Evolutionary conservation across 2,329 filamentous ascomycete genomes (phyloP), one percentile per base, ranked within the genome.

Genomic region (Microdochium nivale): DNA sequence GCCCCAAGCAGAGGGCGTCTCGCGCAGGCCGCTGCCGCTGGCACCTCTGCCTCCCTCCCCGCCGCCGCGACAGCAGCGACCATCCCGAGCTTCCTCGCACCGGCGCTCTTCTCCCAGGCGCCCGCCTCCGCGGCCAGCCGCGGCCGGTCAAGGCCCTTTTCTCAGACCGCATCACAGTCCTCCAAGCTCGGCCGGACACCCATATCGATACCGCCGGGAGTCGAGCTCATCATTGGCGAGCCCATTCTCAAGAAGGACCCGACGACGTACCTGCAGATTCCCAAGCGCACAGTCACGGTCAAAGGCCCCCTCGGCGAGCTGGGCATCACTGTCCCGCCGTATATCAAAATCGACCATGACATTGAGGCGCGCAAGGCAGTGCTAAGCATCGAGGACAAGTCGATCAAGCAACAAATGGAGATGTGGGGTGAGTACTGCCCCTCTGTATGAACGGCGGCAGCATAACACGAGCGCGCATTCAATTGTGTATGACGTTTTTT

Each of bases 171-270:
- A 50, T 70, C 71, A 65, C 76, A 78, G 59, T 71, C 76, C 53
- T 96, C 92, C 46, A 94, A 96, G 76, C 86, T 99, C 56, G 94
- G 94, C 60, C 80, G 83, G 60, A 87, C 87, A 54, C 81, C 88
- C 24, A 80, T 96, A 50, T 84, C 88, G 51, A 77, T 96, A 30
- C 92, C 92, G 1, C 85, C 88, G 0, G 88, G 89, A 56, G 94
- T 99, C 52, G 86, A 86, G 49, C 76, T 99, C 43, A 73, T 81
- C 11, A 72, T 91, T 53, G 79, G 87, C 54, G 79, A 90, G 54
- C 80, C 84, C 3, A 70, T 67, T 50, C 62, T 75, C 27, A 72
- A 74, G 63, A 75, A 70, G 57, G 76, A 80, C 55, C 71, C 74
- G 51, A 83, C 80, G 40, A 79, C 80, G 37, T 84, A 82, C 55